Percentiles rank a stretch among this genome's conserved stretches.
These are phyloP conservation scores for Paxillus involutus DNA, from an alignment of 768 basidiomycete genomes.

Conservation along the genomic window DNA sequence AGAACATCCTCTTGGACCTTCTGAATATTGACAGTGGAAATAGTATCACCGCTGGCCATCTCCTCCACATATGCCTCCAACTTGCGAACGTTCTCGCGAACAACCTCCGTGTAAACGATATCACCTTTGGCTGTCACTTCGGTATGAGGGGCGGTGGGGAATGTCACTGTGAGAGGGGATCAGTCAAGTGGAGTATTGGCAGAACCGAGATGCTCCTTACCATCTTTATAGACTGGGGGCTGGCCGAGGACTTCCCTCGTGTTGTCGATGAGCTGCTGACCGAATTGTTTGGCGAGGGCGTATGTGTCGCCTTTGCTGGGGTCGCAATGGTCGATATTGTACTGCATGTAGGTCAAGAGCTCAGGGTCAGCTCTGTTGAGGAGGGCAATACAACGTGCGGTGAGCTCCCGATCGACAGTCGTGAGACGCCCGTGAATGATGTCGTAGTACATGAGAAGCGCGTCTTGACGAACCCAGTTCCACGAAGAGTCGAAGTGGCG, in stretches of 20 bases:
- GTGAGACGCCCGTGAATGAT: conserved; percentile 95
- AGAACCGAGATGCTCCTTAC: conserved; percentile 42
- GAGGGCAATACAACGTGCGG: conserved; percentile 94
- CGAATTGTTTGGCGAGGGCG: conserved; percentile 94
- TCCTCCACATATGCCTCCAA: conserved; percentile 97
- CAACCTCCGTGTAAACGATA: conserved; percentile 92
- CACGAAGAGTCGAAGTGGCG: conserved; percentile 98
- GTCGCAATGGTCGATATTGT: conserved; percentile 84
- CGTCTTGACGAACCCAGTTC: conserved; percentile 99
- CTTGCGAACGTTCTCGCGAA: conserved; percentile 94
- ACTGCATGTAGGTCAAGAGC: conserved; percentile 93
- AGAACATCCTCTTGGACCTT: conserved; percentile 97
- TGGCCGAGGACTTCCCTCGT: conserved; percentile 79
- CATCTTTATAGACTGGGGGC: conserved; percentile 94
- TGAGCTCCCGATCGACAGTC: conserved; percentile 94
- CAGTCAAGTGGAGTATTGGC: neutral
- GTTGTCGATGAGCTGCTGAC: conserved; percentile 93
- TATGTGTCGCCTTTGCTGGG: conserved; percentile 87
- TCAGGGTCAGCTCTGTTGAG: conserved; percentile 97
- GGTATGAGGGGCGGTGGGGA: conserved; percentile 96
- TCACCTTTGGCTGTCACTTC: conserved; percentile 94
- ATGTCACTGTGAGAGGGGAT: conserved; percentile 63
- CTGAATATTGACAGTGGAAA: conserved; percentile 87
- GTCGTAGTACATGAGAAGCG: conserved; percentile 95
- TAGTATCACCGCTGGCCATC: conserved; percentile 95